Base-by-base conservation (phyloP, 179 eudicot genomes). In the Carnegiea gigantea region DNA sequence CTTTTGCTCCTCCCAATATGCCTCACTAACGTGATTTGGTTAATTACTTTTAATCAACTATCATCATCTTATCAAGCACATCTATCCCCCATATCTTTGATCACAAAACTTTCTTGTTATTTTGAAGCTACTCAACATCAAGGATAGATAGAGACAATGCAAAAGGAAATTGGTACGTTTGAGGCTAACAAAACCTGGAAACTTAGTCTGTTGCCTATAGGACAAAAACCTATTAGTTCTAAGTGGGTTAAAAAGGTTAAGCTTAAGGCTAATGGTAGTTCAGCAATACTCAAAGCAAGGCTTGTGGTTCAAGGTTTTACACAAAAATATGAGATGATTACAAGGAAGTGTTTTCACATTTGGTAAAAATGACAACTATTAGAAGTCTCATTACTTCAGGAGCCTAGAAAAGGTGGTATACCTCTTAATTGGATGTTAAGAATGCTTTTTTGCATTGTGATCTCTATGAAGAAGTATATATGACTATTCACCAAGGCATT, bases 341-440 rank as follows among this genome's bases (percentile, higher is more conserved):
- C 13, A 23, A 4, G 9, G 77, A 74, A 13, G 48, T 26, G 2
- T 74, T 21, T 26, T 44, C 59, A 5, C 60, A 17, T 21, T 54
- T 73, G 2, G 77, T 74, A 33, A 74, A 48, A 46, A 46, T 74
- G 57, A 74, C 77, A 44, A 74, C 60, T n/a, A 24, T 74, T 48
- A 10, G 21, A 48, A n/a, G 24, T 17, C 18, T 74, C 5, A 46
- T 74, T 11, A 21, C 77, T 3, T 14, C 10, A 3, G 36, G 21
- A 10, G 60, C 36, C 11, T 6, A n/a, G 6, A 74, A 24, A 57
- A 17, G 9, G 3, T 74, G 59, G 60, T 21, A 3, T 49, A 74
- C n/a, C 18, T 3, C 8, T 23, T 33, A 44, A 23, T 17, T 74
- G 12, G 59, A 48, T 49, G 38, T 72, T 1, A 7, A 7, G 9